These are phyloP conservation scores for Serendipita sp. DNA, from an alignment of 768 basidiomycete species.

Conservation along the genomic window DNA sequence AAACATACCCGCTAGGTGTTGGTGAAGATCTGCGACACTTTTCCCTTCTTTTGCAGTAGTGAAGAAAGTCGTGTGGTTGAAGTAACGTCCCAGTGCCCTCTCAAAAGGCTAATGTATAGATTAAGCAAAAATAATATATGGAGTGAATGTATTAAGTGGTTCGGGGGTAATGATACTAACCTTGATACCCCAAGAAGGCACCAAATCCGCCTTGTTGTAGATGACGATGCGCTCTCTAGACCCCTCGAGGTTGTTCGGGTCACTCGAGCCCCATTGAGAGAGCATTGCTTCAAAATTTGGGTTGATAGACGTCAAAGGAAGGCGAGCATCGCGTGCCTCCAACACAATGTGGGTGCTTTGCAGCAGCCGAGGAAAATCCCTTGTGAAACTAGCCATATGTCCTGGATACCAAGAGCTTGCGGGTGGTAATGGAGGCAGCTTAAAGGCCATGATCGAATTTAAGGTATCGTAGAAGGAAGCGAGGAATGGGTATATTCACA, in stretches of 20 bases:
- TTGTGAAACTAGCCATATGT: constrained; percentile 81
- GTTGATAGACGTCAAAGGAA: constrained; percentile 91
- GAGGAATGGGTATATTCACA: not conserved
- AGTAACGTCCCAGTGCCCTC: constrained; percentile 14
- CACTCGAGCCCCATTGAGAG: constrained; percentile 50
- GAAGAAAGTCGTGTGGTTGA: constrained; percentile 12
- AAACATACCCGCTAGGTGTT: constrained; percentile 58
- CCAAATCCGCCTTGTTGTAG: constrained; percentile 84
- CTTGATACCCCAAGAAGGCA: constrained; percentile 74
- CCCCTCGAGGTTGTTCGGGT: constrained; percentile 25
- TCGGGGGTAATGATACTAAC: constrained; percentile 26
- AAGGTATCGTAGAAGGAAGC: not conserved
- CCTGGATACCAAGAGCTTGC: constrained; percentile 92
- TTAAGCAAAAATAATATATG: not conserved
- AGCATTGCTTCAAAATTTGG: constrained; percentile 60
- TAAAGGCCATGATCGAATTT: not conserved
- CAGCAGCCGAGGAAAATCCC: constrained; percentile 57
- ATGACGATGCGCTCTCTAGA: constrained; percentile 67
- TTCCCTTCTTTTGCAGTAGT: constrained; percentile 8
- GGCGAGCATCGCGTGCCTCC: constrained; percentile 81
- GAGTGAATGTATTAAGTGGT: too few species aligned
- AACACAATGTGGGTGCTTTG: constrained; percentile 79
- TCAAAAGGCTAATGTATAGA: constrained; percentile 42
- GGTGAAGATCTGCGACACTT: constrained; percentile 36
- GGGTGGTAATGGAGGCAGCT: constrained; percentile 35